Conservation (phyloP, 1,139 yeast genomes). For the Saccharomyces hybrid region DNA sequence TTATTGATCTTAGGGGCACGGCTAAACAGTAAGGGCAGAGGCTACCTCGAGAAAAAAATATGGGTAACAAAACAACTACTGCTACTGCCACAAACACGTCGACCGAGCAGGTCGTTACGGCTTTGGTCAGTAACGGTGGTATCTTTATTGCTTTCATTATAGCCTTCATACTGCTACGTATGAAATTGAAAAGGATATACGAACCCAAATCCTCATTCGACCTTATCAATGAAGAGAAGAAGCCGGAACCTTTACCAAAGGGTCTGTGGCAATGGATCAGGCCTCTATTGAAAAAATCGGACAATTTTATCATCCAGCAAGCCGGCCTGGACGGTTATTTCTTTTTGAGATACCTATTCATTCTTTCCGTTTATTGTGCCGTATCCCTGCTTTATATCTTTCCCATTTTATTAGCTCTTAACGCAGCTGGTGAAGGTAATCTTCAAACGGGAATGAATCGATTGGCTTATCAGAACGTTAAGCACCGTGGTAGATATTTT, state of each 20-base stretch:
- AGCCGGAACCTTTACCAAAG: slow-evolving; percentile 53
- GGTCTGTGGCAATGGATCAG: slow-evolving; percentile 60
- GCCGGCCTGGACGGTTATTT: slow-evolving; percentile 72
- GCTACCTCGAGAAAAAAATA: too few relatives aligned
- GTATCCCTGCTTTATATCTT: slow-evolving; percentile 41
- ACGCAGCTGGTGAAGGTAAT: slow-evolving; percentile 50
- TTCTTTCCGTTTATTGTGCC: slow-evolving; percentile 38
- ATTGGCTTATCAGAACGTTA: slow-evolving; percentile 68
- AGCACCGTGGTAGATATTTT: slow-evolving; percentile 51
- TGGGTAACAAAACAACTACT: slow-evolving; percentile 1
- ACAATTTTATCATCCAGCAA: slow-evolving; percentile 58
- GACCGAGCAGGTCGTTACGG: slow-evolving; percentile 56
- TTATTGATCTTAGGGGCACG: not conserved
- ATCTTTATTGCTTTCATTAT: slow-evolving; percentile 48
- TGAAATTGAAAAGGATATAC: slow-evolving; percentile 54
- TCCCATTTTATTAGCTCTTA: slow-evolving; percentile 56
- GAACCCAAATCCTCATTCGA: slow-evolving; percentile 57
- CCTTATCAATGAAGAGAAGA: slow-evolving; percentile 51
- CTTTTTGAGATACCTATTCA: slow-evolving; percentile 49
- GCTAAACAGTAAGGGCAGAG: not conserved
- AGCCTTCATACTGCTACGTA: slow-evolving; percentile 47
- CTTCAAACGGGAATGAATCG: slow-evolving; percentile 60
- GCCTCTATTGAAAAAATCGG: slow-evolving; percentile 51
- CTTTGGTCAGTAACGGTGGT: slow-evolving; percentile 49
- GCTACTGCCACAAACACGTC: slow-evolving; percentile 37